Evolutionary conservation across 805 yeast genomes (phyloP), one percentile per base, ranked within the genome.

Genomic region (Blastobotrys attinorum): DNA sequence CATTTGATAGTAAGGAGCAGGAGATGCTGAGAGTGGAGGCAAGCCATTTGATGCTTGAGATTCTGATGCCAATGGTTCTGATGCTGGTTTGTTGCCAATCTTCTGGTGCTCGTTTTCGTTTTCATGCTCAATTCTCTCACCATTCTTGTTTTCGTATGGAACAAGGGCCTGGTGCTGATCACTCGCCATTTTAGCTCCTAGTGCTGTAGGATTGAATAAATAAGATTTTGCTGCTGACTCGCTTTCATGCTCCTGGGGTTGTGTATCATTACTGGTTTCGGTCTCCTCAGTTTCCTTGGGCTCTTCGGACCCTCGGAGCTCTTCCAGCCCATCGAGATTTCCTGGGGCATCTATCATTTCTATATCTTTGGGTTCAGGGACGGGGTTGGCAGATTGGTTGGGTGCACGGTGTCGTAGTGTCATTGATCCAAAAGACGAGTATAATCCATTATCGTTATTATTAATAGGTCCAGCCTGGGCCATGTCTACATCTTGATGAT

Each of bases 1-100:
- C 55, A 59, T 43, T 2, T 47, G 29, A 11, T 25, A 25, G 29
- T 25, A 25, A 8, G 29, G 29, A 7, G 29, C 29, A n/a, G n/a
- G n/a, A n/a, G n/a, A n/a, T n/a, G n/a, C n/a, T n/a, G n/a, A n/a
- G 11, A 25, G 10, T 11, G 29, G 29, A 8, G 7, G 10, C 11
- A 8, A 8, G 7, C 10, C 10, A 8, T 7, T 11, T 7, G 7
- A 8, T 7, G 29, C 11, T 25, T 25, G 29, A 7, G 7, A 7
- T 7, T 25, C 29, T 8, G 29, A 25, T 25, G 29, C 29, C 11
- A 11, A 11, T 25, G 29, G 29, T 25, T 25, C 29, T 8, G 29
- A 11, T 8, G 29, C 10, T 7, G 29, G 11, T 25, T 25, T 25
- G n/a, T n/a, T n/a, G n/a, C n/a, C n/a, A n/a, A n/a, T n/a, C n/a